Evolutionary conservation across 768 basidiomycete species (phyloP).

Genomic region (Boletus rubroflammeus): DNA sequence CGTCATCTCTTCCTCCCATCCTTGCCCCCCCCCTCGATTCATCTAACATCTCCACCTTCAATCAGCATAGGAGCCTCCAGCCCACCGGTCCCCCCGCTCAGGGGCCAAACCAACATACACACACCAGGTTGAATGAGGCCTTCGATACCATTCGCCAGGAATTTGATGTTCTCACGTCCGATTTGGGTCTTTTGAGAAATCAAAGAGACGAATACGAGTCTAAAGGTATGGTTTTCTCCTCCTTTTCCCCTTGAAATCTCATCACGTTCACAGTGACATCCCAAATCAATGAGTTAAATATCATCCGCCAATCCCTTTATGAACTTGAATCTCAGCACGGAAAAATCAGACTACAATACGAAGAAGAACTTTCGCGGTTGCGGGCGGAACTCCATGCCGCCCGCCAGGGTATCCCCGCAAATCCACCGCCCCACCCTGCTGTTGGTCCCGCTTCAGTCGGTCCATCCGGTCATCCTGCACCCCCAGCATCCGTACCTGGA

Average conservation of each 20-base stretch:
- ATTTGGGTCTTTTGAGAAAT: conserved; percentile 60
- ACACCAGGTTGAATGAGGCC: conserved; percentile 63
- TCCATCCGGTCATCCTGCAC: conserved; percentile 33
- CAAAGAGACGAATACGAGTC: conserved; percentile 89
- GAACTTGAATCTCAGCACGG: conserved; percentile 88
- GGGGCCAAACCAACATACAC: conserved; percentile 38
- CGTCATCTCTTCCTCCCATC: background rate
- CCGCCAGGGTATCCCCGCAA: conserved; percentile 38
- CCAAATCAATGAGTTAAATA: conserved; percentile 88
- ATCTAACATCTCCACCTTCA: conserved; percentile 16
- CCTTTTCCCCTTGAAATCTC: conserved; percentile 5
- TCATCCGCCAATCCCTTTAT: conserved; percentile 85
- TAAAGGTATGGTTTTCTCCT: conserved; percentile 52
- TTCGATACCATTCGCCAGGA: conserved; percentile 82
- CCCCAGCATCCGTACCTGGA: conserved; percentile 30
- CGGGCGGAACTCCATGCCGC: conserved; percentile 62
- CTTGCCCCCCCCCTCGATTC: background rate
- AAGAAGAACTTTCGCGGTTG: conserved; percentile 74
- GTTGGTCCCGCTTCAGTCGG: conserved; percentile 34
- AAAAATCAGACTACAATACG: conserved; percentile 83
- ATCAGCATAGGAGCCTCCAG: conserved; percentile 52
- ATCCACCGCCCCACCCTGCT: conserved; percentile 34
- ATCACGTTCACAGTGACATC: conserved; percentile 49
- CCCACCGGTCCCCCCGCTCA: conserved; percentile 46
- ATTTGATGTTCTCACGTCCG: conserved; percentile 71